Evolutionary conservation across 2,329 filamentous ascomycete species (phyloP), one percentile per base, ranked within the genome.

Genomic region (Diaporthe citrichinensis): DNA sequence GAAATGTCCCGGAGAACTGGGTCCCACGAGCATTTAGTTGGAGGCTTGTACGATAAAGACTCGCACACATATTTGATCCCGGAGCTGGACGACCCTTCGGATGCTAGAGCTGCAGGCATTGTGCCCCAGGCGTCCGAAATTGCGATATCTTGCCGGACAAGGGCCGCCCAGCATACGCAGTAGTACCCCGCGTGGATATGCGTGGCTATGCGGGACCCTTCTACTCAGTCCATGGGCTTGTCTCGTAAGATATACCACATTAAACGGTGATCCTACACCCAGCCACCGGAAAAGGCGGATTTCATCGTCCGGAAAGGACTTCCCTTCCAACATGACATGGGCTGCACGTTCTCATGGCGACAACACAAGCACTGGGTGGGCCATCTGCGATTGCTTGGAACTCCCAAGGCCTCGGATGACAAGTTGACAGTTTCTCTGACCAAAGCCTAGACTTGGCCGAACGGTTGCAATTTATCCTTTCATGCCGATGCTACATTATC

Each of bases 161-260:
- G 62, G 62, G 41, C 28, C 31, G 44, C 62, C 46, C 44, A 51
- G 31, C 4, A 31, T 65, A 65, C 25, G 7, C 58, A 28, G 36
- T 61, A 41, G 62, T 67, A 36, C 62, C 62, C 62, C 62, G 62
- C 62, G 44, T 51, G 28, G 62, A 4, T 57, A 57, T 57, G 53
- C 28, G 53, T 57, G 53, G 36, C 58, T 44, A 25, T 36, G 62
- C 44, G 44, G 46, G 31, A 14, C 62, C 62, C 20, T 10, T 28
- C 12, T 36, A 4, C 31, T 39, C 23, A n/a, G 23, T 15, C 14
- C 23, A 20, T 49, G 10, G 41, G 62, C 44, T n/a, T 25, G 62
- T 67, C 44, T 67, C 62, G 62, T 53, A 53, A 68, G 44, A 51
- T 68, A 68, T 68, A 68, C 62, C 2, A 51, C 62, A 15, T 68